Percentiles rank a stretch among this genome's conserved stretches.
phyloP scores from a whole-genome alignment of 768 basidiomycete species.

The Neoboletus magnificus region DNA sequence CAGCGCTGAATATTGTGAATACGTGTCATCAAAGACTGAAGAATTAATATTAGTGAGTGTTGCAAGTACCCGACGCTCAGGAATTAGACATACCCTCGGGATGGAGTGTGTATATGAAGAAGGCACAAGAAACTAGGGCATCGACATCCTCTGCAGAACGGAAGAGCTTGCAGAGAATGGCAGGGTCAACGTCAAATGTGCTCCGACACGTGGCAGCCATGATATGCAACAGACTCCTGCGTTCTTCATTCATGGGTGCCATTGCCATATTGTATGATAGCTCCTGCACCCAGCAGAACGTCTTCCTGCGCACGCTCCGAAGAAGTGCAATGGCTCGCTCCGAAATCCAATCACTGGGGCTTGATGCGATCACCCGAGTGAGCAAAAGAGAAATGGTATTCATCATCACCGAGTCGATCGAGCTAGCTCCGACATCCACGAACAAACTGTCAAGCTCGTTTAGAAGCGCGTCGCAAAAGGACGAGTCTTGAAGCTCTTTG shows the following conservation, averaged over 20 bases:
- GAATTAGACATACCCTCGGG: background rate
- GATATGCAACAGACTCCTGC: background rate
- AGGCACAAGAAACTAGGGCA: slow-evolving; percentile 19
- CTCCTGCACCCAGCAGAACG: background rate
- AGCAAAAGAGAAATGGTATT: slow-evolving; percentile 24
- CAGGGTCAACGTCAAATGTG: background rate
- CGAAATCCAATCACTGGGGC: background rate
- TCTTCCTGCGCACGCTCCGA: background rate
- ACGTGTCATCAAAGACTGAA: too few relatives aligned
- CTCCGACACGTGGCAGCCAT: background rate
- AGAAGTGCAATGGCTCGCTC: background rate
- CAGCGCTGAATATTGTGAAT: too few relatives aligned
- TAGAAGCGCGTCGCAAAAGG: background rate
- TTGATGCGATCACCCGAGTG: background rate
- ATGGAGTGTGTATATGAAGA: slow-evolving; percentile 19
- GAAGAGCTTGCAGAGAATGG: slow-evolving; percentile 3
- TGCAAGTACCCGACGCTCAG: background rate
- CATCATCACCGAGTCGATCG: slow-evolving; percentile 27
- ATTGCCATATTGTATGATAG: background rate
- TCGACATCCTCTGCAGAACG: slow-evolving; percentile 12
- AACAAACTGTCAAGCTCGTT: background rate
- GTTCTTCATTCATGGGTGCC: background rate
- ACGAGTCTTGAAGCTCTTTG: background rate
- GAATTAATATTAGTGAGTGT: too few relatives aligned
- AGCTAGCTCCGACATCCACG: background rate